Base-by-base conservation (phyloP, 306 rosid species). In the Malus orientalis region DNA sequence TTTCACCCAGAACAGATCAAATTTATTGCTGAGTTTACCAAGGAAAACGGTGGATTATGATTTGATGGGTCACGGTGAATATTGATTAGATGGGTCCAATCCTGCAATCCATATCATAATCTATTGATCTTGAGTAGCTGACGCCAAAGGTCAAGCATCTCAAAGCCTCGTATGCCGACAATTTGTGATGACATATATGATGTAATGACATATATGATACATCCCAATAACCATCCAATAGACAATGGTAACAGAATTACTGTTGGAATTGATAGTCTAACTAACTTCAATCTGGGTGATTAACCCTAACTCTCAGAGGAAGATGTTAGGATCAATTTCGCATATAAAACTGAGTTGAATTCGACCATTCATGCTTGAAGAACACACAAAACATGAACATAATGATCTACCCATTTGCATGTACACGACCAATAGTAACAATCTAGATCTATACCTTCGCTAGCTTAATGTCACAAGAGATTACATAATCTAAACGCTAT, bases 101-200 rank as follows among this genome's bases (percentile, higher is more conserved):
- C 25, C 2, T 5, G 55, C 20, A 58, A 58, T 58, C 15, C 62
- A 27, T 74, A 61, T 27, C 67, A 64, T 11, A 30, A 51, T 51
- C 42, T 38, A 38, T 38, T 51, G 20, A 10, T 53, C 65, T n/a
- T 49, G 5, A 58, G 77, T 66, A 58, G 57, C 65, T 65, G 84
- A 80, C 70, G 71, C 70, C 68, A 75, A 74, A 61, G 79, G 84
- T 83, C 75, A 53, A 55, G 66, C 55, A 20, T 62, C 64, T 79
- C 82, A 86, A 82, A 70, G 64, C 33, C 6, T 5, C 11, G 12
- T 14, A 78, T 85, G 84, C 84, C 86, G 87, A 89, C 94, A 84
- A 74, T 60, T 58, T 74, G 65, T 15, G 8, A 55, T 49, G 49
- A 22, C 40, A 27, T 65, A 38, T 25, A 59, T 51, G 55, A 18